Conservation (phyloP, 1,139 yeast genomes). For the Yamadazyma diospyri region DNA sequence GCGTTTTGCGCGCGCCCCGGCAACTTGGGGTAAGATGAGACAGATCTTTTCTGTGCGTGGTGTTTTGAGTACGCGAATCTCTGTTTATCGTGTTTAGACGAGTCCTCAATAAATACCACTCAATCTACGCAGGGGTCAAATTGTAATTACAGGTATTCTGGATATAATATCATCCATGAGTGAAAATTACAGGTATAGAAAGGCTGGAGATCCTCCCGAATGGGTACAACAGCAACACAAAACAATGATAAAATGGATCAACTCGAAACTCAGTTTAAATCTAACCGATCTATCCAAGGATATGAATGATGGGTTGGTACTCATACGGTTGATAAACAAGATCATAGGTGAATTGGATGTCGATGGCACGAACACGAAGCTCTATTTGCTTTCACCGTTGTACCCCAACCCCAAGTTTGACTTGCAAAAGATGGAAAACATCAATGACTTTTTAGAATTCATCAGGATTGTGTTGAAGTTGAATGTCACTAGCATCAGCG, state of each 20-base stretch:
- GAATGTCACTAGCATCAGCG: slow-evolving; percentile 56
- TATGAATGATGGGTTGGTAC: slow-evolving; percentile 38
- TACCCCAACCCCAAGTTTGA: slow-evolving; percentile 47
- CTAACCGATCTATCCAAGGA: slow-evolving; percentile 29
- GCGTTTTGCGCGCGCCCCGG: neutral
- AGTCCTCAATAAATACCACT: slow-evolving; percentile 1
- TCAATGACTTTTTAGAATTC: slow-evolving; percentile 54
- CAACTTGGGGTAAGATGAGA: neutral
- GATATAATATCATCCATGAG: no score
- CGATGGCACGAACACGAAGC: slow-evolving; percentile 16
- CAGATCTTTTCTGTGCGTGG: no score
- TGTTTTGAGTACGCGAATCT: slow-evolving; percentile 1
- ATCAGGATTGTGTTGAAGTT: slow-evolving; percentile 49
- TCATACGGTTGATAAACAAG: slow-evolving; percentile 33
- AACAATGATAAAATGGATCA: slow-evolving; percentile 48
- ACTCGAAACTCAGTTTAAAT: slow-evolving; percentile 26
- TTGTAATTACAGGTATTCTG: no score
- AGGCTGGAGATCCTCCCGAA: slow-evolving; percentile 13
- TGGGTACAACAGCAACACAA: slow-evolving; percentile 47
- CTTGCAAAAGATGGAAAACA: slow-evolving; percentile 62
- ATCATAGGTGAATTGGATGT: slow-evolving; percentile 21
- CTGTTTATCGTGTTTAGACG: slow-evolving; percentile 2
- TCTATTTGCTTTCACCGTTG: slow-evolving; percentile 32
- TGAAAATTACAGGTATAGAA: no score
- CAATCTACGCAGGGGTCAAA: no score